Evolutionary conservation across 805 yeast species (phyloP), one percentile per base, ranked within the genome.

Genomic region (Pichia paraexigua): DNA sequence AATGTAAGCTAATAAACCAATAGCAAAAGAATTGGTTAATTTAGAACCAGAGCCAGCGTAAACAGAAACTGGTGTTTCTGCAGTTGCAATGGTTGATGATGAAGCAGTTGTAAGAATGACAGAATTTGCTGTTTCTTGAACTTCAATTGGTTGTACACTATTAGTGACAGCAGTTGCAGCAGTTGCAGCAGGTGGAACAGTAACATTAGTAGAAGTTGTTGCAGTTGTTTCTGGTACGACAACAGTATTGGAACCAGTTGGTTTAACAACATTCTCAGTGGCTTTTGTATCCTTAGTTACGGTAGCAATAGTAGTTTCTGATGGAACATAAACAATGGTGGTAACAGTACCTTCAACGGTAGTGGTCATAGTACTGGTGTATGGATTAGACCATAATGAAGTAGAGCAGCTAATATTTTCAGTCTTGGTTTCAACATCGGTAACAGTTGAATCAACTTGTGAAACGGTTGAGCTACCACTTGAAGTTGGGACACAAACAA

Each of bases 311-410:
- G 39, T 20, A n/a, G 37, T 30, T 30, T 21, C 40, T 25, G 35
- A 46, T 25, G 48, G 48, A 40, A 46, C 48, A 24, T n/a, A 46
- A 27, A 46, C 43, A 25, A 46, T 17, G 5, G 43, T 37, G 1
- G 48, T 46, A 13, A 11, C 21, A 4, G 24, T 37, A 17, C 24
- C 48, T 17, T 18, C 15, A 17, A 46, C 18, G 6, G 24, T 15
- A 13, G 48, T 46, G 24, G 30, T 28, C 11, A n/a, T 28, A 10
- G 43, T 46, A 20, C 32, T 37, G 12, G 43, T 28, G 35, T 37
- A 46, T 18, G 48, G 37, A 12, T 39, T 39, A 15, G 48, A 37
- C 48, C 48, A 46, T 8, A 25, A 24, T 7, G 48, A 22, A 10
- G 48, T 46, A 12, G 48, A 46, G 3, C 39, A 35, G 12, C 39